Evolutionary conservation across 805 yeast species (phyloP).

Genomic region (Scheffersomyces ergatensis): DNA sequence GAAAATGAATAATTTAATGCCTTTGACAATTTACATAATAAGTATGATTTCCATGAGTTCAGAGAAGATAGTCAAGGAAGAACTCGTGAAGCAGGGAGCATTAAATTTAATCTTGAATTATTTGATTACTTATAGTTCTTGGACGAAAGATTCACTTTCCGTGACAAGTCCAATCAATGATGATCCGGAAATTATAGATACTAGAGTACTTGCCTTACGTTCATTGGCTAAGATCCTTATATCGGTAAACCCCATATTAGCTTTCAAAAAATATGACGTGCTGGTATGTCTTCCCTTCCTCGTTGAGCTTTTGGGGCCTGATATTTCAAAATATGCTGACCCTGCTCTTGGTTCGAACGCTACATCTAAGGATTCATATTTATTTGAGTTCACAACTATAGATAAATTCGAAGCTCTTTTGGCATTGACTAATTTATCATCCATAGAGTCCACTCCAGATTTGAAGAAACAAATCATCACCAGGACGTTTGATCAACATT

Average conservation of each 20-base stretch:
- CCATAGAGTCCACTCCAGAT: conserved; percentile 40
- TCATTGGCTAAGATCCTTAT: conserved; percentile 45
- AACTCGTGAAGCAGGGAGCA: conserved; percentile 47
- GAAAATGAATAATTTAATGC: conserved; percentile 9
- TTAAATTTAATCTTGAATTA: conserved; percentile 37
- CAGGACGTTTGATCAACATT: conserved; percentile 46
- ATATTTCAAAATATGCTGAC: conserved; percentile 15
- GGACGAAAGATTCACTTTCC: conserved; percentile 13
- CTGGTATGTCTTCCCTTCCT: conserved; percentile 48
- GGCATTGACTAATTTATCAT: conserved; percentile 67
- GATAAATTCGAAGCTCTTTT: conserved; percentile 57
- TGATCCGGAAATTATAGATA: conserved; percentile 14
- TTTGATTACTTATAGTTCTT: conserved; percentile 29
- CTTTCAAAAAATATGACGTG: conserved; percentile 39
- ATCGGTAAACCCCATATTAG: conserved; percentile 39
- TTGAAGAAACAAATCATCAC: conserved; percentile 35
- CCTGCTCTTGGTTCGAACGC: conserved; percentile 3
- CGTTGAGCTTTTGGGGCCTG: conserved; percentile 43
- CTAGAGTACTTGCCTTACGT: conserved; percentile 33
- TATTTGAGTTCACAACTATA: conserved; percentile 29
- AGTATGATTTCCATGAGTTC: conserved; percentile 30
- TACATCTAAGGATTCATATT: conserved; percentile 7
- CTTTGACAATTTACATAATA: conserved; percentile 31
- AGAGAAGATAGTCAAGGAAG: conserved; percentile 22
- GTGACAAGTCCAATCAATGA: conserved; percentile 16